phyloP scores from a whole-genome alignment of 1,284 basidiomycete genomes.

The Lignosus rhinocerotis region DNA sequence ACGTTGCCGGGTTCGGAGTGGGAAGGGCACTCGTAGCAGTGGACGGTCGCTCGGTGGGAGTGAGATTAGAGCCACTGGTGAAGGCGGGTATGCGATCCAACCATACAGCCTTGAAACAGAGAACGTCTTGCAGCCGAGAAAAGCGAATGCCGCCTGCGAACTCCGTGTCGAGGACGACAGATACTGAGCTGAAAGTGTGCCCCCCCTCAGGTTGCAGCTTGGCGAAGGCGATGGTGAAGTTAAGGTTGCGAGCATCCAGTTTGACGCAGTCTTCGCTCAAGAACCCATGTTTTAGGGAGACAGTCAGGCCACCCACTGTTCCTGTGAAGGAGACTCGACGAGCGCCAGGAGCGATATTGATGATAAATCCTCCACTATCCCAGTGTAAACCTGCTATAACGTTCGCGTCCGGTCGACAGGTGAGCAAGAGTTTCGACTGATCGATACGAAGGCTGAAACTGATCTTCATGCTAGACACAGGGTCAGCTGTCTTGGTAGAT shows the following conservation, averaged over 20 bases:
- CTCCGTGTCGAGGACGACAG: slow-evolving; percentile 74
- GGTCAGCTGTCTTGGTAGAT: slow-evolving; percentile 9
- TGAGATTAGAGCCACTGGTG: slow-evolving; percentile 40
- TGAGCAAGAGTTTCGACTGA: slow-evolving; percentile 80
- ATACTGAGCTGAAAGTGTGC: slow-evolving; percentile 56
- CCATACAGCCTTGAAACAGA: slow-evolving; percentile 92
- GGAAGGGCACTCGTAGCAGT: slow-evolving; percentile 15
- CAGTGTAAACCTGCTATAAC: slow-evolving; percentile 84
- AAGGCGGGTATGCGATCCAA: slow-evolving; percentile 80
- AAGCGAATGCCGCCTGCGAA: slow-evolving; percentile 74
- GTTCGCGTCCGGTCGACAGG: slow-evolving; percentile 87
- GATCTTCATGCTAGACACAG: slow-evolving; percentile 59
- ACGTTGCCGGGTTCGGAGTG: slow-evolving; percentile 1
- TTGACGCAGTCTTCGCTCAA: slow-evolving; percentile 78
- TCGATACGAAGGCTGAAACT: slow-evolving; percentile 88
- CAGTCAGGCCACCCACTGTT: slow-evolving; percentile 75
- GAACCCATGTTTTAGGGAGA: slow-evolving; percentile 80
- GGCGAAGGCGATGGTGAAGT: slow-evolving; percentile 68
- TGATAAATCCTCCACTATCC: slow-evolving; percentile 88
- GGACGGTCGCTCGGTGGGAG: slow-evolving; percentile 30
- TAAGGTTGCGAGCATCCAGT: slow-evolving; percentile 73
- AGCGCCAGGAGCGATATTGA: slow-evolving; percentile 73
- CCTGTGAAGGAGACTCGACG: slow-evolving; percentile 74
- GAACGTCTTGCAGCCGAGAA: slow-evolving; percentile 80
- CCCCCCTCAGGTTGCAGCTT: slow-evolving; percentile 44